Evolutionary conservation across 164 flowering plant species (phyloP), one percentile per base, ranked within the genome.

Genomic region (Stephania cephalantha): DNA sequence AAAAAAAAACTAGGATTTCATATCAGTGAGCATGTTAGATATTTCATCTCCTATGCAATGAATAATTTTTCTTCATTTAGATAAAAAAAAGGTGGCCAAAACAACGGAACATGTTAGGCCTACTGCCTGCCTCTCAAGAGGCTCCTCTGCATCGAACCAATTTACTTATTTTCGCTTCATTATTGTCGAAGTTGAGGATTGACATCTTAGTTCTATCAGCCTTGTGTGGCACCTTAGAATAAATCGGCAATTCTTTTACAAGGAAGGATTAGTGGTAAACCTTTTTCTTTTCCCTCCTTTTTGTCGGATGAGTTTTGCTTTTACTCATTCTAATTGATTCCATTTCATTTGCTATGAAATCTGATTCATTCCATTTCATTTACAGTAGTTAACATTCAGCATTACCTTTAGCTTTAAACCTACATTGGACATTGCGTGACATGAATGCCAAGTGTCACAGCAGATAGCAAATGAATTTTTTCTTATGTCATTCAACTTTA

Each of bases 401-500:
- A 17, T 18, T 58, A 15, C 61, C 61, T 55, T 17, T n/a, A 58
- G 25, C 6, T 45, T 4, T 4, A 48, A 11, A 48, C 69, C 31
- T 63, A n/a, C 12, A 42, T 63, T 29, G 17, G 18, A 58, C 64
- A 58, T 58, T 58, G 64, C 2, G 15, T 46, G 20, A 22, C 45
- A 74, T 67, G 2, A 22, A 9, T 73, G 30, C 64, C 64, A 15
- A 58, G 17, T 50, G 74, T 71, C 52, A 35, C 35, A 48, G 65
- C 13, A 25, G 35, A 30, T 46, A 71, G 13, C 9, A 25, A 29
- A 65, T 69, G n/a, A 20, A 30, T 45, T 6, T 44, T 44, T 69
- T 12, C 25, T 9, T 7, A n/a, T 20, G 50, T 31, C 55, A 72
- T 77, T 74, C 55, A 44, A 58, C 74, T 70, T 71, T 71, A 71